These are phyloP conservation scores for Fragosphaeria purpurea DNA, from an alignment of 2,329 filamentous ascomycete species.

Conservation along the genomic window DNA sequence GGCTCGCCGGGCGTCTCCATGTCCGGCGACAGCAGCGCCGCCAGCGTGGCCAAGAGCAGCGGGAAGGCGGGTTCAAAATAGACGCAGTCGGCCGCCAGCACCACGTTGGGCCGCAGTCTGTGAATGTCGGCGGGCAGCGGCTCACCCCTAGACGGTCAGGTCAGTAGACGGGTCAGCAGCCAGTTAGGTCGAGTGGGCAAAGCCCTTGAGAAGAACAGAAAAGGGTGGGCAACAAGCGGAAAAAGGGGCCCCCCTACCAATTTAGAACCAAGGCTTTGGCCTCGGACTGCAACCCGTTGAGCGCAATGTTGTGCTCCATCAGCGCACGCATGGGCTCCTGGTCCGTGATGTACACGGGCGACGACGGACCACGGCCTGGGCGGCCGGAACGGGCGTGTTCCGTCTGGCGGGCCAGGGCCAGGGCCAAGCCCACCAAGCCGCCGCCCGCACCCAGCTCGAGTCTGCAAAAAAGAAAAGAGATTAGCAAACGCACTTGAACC, in stretches of 20 bases:
- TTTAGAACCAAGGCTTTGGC: slow-evolving; percentile 66
- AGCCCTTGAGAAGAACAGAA: background rate
- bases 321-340: slow-evolving; percentile 75
- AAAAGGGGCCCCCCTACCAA: slow-evolving; percentile 47
- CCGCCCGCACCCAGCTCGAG: slow-evolving; percentile 88
- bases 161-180: background rate
- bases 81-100: slow-evolving; percentile 93
- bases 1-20: slow-evolving; percentile 5
- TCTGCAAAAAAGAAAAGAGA: slow-evolving; percentile 33
- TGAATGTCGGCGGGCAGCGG: slow-evolving; percentile 43
- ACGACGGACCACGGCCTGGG: background rate
- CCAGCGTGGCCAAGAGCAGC: slow-evolving; percentile 68
- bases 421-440: slow-evolving; percentile 66
- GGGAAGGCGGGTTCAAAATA: slow-evolving; percentile 97
- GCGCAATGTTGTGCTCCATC: slow-evolving; percentile 76
- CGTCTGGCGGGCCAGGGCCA: slow-evolving; percentile 42
- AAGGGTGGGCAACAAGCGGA: background rate
- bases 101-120: slow-evolving; percentile 58
- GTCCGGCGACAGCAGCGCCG: slow-evolving; percentile 62
- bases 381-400: too few species aligned
- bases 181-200: too few species aligned
- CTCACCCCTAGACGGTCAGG: slow-evolving; percentile 41
- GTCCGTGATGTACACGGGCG: slow-evolving; percentile 71
- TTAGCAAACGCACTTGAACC: background rate
- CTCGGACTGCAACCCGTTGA: slow-evolving; percentile 59